A percentile compares a stretch with the other conserved stretches of the same genome.
These are phyloP conservation scores for Ustilago xerochloae DNA, from an alignment of 1,284 basidiomycete species.

Conservation along the genomic window DNA sequence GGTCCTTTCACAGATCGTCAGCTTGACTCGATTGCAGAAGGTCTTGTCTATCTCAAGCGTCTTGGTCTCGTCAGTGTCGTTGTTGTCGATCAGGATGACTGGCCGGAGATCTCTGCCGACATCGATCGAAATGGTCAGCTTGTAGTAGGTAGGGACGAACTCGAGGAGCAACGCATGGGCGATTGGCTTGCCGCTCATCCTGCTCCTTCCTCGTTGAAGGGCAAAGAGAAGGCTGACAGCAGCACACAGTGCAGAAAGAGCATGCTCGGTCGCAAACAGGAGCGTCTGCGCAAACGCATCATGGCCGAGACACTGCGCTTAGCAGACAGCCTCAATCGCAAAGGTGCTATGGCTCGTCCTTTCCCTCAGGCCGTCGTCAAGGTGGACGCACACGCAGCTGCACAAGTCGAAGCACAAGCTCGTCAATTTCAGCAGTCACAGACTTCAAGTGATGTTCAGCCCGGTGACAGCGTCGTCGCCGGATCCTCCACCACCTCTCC, in stretches of 20 bases:
- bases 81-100: slow-evolving; percentile 88
- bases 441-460: slow-evolving; percentile 1
- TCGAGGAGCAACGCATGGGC: slow-evolving; percentile 45
- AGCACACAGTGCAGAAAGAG: slow-evolving; percentile 15
- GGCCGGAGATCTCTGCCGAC: slow-evolving; percentile 70
- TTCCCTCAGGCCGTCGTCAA: slow-evolving; percentile 70
- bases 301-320: slow-evolving; percentile 75
- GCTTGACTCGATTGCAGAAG: slow-evolving; percentile 90
- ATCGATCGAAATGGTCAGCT: slow-evolving; percentile 49
- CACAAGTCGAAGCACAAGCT: slow-evolving; percentile 29
- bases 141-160: slow-evolving; percentile 43
- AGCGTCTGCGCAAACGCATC: slow-evolving; percentile 75
- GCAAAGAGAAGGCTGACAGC: slow-evolving; percentile 15
- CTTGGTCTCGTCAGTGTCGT: slow-evolving; percentile 94
- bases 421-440: slow-evolving; percentile 18
- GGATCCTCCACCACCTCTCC: slow-evolving; percentile 22
- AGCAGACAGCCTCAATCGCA: slow-evolving; percentile 82
- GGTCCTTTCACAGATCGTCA: slow-evolving; percentile 96
- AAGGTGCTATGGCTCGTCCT: slow-evolving; percentile 87
- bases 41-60: slow-evolving; percentile 93
- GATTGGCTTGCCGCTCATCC: slow-evolving; percentile 55
- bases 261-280: slow-evolving; percentile 42
- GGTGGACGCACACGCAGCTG: slow-evolving; percentile 46
- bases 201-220: slow-evolving; percentile 15
- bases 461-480: slow-evolving; percentile 17